Conservation (phyloP, 768 basidiomycete species). For the Tephrocybe sp. region DNA sequence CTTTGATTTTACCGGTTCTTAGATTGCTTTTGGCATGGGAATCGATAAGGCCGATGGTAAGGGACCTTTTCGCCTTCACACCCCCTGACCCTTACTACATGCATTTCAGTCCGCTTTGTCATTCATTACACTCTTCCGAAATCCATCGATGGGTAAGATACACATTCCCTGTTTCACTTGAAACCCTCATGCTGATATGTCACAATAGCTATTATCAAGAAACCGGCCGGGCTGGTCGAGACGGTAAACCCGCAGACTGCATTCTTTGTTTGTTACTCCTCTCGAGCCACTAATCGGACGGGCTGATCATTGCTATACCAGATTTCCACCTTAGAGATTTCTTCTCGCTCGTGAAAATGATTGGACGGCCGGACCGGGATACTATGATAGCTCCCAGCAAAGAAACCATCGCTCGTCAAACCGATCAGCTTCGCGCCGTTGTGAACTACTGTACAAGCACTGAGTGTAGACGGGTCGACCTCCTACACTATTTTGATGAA, state of each 20-base stretch:
- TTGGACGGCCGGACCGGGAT: constrained; percentile 48
- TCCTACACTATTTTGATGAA: constrained; percentile 90
- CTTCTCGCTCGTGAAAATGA: constrained; percentile 52
- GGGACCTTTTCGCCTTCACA: constrained; percentile 2
- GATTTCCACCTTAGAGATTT: constrained; percentile 68
- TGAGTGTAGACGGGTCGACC: constrained; percentile 82
- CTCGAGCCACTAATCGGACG: not conserved
- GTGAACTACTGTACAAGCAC: constrained; percentile 79
- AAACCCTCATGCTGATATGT: constrained; percentile 2
- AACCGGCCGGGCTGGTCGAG: constrained; percentile 94
- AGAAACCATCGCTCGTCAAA: constrained; percentile 66
- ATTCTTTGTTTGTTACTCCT: constrained; percentile 68
- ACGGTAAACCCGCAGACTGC: constrained; percentile 81
- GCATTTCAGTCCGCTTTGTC: constrained; percentile 75
- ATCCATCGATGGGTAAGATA: constrained; percentile 73
- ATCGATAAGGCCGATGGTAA: constrained; percentile 83
- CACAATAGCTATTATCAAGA: constrained; percentile 81
- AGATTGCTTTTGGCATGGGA: constrained; percentile 98
- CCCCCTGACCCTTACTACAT: not conserved
- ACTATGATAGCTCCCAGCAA: constrained; percentile 35
- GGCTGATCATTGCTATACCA: constrained; percentile 25
- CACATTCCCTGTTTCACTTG: constrained; percentile 5
- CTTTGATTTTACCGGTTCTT: not conserved
- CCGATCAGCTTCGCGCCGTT: constrained; percentile 63
- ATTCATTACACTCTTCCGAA: constrained; percentile 84